Conservation (phyloP, 2,329 filamentous ascomycete species). For the Chrysoporthe deuterocubensis region DNA sequence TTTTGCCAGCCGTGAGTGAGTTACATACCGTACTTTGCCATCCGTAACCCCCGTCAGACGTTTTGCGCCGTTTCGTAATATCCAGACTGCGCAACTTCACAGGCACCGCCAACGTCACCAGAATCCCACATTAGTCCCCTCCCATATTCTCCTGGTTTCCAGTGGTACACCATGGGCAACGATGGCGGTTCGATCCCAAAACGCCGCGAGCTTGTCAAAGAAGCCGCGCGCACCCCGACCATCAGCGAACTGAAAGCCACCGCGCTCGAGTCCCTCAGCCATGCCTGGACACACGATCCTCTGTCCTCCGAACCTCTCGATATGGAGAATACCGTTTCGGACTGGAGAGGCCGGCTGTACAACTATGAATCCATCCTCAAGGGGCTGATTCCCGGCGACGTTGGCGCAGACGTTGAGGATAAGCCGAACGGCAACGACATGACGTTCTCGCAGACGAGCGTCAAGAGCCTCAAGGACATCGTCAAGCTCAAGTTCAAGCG, state of each 20-base stretch:
- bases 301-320: slow-evolving; percentile 79
- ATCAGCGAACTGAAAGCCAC: slow-evolving; percentile 88
- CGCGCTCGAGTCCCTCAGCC: slow-evolving; percentile 80
- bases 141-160: not conserved
- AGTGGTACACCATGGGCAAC: slow-evolving; percentile 75
- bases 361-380: slow-evolving; percentile 89
- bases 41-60: not conserved
- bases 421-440: slow-evolving; percentile 42
- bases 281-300: slow-evolving; percentile 86
- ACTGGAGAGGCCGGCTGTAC: slow-evolving; percentile 80
- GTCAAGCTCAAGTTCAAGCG: slow-evolving; percentile 79
- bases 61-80: slow-evolving; percentile 25
- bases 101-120: not conserved
- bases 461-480: slow-evolving; percentile 83
- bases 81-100: not conserved
- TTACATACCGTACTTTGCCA: not conserved
- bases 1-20: not conserved
- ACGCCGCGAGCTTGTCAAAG: slow-evolving; percentile 93
- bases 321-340: slow-evolving; percentile 75
- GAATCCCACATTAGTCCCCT: not conserved
- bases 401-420: slow-evolving; percentile 63
- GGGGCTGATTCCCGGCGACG: slow-evolving; percentile 62
- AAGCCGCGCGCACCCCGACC: slow-evolving; percentile 81
- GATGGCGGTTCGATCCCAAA: slow-evolving; percentile 97
- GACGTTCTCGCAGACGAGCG: slow-evolving; percentile 56